phyloP scores from a whole-genome alignment of 345 rosid species.

The Acer campestre region DNA sequence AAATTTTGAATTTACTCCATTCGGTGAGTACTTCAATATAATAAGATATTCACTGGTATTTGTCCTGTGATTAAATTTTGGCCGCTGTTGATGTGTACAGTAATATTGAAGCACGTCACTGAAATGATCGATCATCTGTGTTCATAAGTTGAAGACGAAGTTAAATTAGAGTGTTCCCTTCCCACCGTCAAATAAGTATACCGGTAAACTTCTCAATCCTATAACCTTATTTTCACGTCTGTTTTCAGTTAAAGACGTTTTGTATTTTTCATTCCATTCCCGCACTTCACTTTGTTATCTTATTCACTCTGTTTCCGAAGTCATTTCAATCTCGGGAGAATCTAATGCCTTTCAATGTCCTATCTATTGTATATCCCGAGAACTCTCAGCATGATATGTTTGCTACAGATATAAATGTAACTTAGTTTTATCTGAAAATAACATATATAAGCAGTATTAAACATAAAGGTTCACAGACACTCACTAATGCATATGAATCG shows the following conservation, averaged over 20 bases:
- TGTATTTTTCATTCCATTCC: background rate
- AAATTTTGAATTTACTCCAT: conserved; percentile 22
- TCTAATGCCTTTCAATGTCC: background rate
- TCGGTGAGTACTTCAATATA: conserved; percentile 24
- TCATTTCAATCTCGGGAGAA: background rate
- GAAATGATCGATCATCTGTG: background rate
- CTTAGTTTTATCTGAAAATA: background rate
- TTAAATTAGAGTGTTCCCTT: background rate
- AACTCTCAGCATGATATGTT: background rate
- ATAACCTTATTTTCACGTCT: background rate
- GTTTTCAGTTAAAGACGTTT: background rate
- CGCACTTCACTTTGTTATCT: background rate
- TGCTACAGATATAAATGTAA: background rate
- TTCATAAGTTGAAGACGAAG: background rate
- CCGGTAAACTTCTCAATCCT: background rate
- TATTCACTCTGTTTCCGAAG: background rate
- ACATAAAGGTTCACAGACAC: background rate
- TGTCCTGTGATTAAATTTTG: background rate
- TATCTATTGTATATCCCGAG: background rate
- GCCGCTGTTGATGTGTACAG: conserved; percentile 11
- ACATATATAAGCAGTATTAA: background rate
- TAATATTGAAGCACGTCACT: background rate
- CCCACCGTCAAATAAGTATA: background rate
- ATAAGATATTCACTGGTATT: background rate
- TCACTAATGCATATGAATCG: background rate